Evolutionary conservation across 208 protist genomes (phyloP), one percentile per base, ranked within the genome.

Genomic region (Trypanosoma mega): DNA sequence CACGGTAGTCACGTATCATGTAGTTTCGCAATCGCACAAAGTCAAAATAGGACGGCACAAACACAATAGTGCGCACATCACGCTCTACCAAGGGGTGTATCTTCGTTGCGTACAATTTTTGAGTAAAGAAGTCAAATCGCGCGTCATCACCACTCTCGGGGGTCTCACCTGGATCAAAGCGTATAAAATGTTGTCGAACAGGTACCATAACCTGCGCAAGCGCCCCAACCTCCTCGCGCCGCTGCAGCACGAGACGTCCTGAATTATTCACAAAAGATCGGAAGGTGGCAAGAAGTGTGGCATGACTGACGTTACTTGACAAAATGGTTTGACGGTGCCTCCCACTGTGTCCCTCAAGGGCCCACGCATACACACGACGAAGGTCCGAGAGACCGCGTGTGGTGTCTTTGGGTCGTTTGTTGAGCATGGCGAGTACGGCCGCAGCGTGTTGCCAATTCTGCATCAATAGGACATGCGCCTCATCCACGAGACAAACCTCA

Each of bases 381-480:
- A 98, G 89, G 29, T 98, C 79, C 3, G 82, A 87, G 12, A 87
- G 69, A 18, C 82, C 82, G 47, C 80, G 77, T 6, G 84, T 90
- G 14, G 88, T 95, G 54, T 97, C 89, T 16, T 63, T 83, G 20
- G 87, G 88, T 24, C 87, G 74, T 47, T 88, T 82, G 70, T 96
- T 96, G 1, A 96, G 65, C 43, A 87, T 34, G 43, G 73, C 69
- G 46, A 96, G 46, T 59, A 89, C 78, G 8, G 68, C 76, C 3
- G 75, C 47, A 7, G 97, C 78, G 61, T 98, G 94, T 50, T 97
- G 83, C 96, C 97, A 99, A 71, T 99, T 99, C 65, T 99, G 98
- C 89, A 98, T 93, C 12, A 92, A 71, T n/a, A 98, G 66, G n/a
- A 97, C 86, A 39, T 99, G 94, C 2, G 87, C 82, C 64, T 98